Conservation (phyloP, 2,329 filamentous ascomycete species). For the Blastomyces emzantsi region DNA sequence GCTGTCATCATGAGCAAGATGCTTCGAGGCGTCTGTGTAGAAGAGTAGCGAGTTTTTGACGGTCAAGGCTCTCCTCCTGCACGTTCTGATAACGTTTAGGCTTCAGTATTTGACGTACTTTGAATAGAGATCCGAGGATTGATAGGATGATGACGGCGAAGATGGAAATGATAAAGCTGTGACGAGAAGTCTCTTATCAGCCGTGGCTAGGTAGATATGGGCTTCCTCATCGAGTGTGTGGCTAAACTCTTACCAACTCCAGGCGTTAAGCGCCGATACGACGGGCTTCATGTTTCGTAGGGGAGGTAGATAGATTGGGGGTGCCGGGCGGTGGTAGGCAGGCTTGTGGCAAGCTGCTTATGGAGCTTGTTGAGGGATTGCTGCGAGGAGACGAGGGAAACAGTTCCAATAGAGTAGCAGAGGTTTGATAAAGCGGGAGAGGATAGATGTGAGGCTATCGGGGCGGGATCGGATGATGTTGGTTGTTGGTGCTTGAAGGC, state of each 20-base stretch:
- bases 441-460: background rate
- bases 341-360: background rate
- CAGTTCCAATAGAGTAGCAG: background rate
- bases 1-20: background rate
- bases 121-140: conserved; percentile 63
- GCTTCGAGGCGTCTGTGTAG: background rate
- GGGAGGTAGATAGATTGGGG: background rate
- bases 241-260: conserved; percentile 65
- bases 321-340: conserved; percentile 12
- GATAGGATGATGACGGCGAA: conserved; percentile 59
- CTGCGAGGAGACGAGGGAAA: conserved; percentile 9
- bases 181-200: conserved; percentile 10
- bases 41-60: background rate
- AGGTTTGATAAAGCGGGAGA: background rate
- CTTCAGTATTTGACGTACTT: conserved; percentile 38
- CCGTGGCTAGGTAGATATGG: conserved; percentile 9
- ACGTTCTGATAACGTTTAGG: background rate
- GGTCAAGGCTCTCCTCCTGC: background rate
- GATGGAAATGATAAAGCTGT: conserved; percentile 60
- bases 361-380: background rate
- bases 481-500: background rate
- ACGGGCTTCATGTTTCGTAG: conserved; percentile 75
- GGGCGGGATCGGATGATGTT: background rate
- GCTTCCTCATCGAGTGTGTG: background rate
- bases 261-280: conserved; percentile 84